Evolutionary conservation across 2,329 filamentous ascomycete genomes (phyloP), one percentile per base, ranked within the genome.

Genomic region (Cladophialophora chaetospira): DNA sequence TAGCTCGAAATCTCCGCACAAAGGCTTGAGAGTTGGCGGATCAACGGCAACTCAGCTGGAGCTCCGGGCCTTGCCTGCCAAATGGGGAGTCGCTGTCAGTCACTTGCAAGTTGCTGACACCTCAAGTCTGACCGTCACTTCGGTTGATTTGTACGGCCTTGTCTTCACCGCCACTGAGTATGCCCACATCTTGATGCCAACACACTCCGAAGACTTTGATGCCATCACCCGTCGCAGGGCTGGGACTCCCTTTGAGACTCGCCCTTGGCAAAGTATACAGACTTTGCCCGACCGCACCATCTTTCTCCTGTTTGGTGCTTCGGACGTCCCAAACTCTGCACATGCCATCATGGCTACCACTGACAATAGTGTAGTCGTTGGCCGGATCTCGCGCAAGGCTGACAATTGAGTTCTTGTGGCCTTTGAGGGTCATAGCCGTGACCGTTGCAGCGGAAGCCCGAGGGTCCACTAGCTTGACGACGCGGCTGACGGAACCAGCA

Each of bases 321-420:
- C 94, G 82, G 63, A 97, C 81, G 77, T 99, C 94, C 94, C 94
- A 99, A 46, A 99, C 86, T 49, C 91, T 84, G 68, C 90, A 94
- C 1, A 91, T 96, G 29, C 93, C 91, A 72, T 99, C 94, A 72
- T 96, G 89, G 43, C 88, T 89, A n/a, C 85, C 93, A 28, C 88
- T 94, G 0, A 93, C 89, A 6, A 99, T 80, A n/a, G 88, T 85
- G 75, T 92, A 90, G 61, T 87, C 84, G 68, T 87, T 92, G 36
- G 84, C 81, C 0, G 84, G 84, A 65, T 85, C 81, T 9, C 75
- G 75, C 10, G 81, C 78, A 35, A 88, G 73, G n/a, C 76, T 75
- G 2, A 84, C 81, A 9, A 88, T 81, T 5, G 79, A 80, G 76
- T 96, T 96, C 58, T 85, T 85, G 75, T 97, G 93, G 0, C 93